Evolutionary conservation across 2,329 filamentous ascomycete genomes (phyloP).

Genomic region (Colletotrichum karsti): DNA sequence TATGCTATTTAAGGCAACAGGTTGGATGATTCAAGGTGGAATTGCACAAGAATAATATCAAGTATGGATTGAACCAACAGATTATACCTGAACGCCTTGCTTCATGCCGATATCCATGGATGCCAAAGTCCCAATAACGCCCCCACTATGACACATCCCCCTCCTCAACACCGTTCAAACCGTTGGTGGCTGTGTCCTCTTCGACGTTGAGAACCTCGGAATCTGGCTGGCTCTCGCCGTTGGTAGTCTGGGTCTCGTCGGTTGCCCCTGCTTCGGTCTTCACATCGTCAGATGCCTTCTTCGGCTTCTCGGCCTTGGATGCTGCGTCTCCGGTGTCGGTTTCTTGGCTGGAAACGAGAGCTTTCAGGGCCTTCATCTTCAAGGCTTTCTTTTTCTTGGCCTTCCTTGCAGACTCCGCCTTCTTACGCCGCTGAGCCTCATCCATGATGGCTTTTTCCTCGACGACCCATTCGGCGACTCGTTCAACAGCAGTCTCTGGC

Average conservation of each 20-base stretch:
- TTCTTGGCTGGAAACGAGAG: neutral
- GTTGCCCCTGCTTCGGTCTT: neutral
- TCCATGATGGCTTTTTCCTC: slow-evolving; percentile 21
- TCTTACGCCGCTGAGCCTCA: slow-evolving; percentile 8
- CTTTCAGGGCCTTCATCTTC: slow-evolving; percentile 9
- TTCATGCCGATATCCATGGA: neutral
- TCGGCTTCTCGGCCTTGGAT: neutral
- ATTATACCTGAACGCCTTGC: neutral
- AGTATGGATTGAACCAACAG: too few relatives aligned
- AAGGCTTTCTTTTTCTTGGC: slow-evolving; percentile 13
- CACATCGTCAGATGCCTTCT: neutral
- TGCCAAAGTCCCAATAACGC: too few relatives aligned
- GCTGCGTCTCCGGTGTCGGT: neutral
- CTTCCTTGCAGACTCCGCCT: neutral
- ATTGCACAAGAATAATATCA: neutral
- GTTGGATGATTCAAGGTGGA: neutral
- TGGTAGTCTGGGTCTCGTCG: neutral
- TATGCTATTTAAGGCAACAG: neutral
- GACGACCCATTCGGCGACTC: neutral
- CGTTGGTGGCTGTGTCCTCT: neutral
- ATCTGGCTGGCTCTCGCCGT: neutral
- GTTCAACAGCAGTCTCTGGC: neutral
- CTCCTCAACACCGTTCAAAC: neutral
- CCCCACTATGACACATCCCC: too few relatives aligned
- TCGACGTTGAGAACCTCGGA: neutral